Conservation (phyloP, 2,329 filamentous ascomycete genomes). For the Penicillium sp. region DNA sequence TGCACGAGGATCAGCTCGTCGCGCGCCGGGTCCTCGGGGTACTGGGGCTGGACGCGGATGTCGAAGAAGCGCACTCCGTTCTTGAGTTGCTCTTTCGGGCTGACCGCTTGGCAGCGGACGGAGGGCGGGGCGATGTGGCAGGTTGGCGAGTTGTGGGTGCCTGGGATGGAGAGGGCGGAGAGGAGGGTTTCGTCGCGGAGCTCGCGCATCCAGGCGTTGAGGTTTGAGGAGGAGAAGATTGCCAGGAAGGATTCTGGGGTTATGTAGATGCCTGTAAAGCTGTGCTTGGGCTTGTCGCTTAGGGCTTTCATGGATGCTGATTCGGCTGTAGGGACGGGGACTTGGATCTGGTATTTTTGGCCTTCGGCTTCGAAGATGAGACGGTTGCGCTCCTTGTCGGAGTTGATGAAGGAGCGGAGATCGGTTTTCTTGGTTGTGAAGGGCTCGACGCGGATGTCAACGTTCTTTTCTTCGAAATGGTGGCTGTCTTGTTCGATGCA, state of each 20-base stretch:
- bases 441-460: slow-evolving; percentile 61
- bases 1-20: slow-evolving; percentile 80
- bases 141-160: slow-evolving; percentile 92
- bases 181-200: slow-evolving; percentile 69
- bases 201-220: slow-evolving; percentile 75
- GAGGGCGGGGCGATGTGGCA: slow-evolving; percentile 80
- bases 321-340: slow-evolving; percentile 59
- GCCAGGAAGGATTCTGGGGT: slow-evolving; percentile 52
- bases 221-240: slow-evolving; percentile 67
- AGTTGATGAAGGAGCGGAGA: slow-evolving; percentile 56
- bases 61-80: slow-evolving; percentile 96
- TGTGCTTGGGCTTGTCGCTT: slow-evolving; percentile 49
- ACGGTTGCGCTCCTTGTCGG: slow-evolving; percentile 63
- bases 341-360: slow-evolving; percentile 68
- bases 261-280: slow-evolving; percentile 65
- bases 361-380: slow-evolving; percentile 66
- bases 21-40: slow-evolving; percentile 54
- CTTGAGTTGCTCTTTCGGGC: slow-evolving; percentile 70
- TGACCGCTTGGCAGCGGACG: slow-evolving; percentile 85
- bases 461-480: slow-evolving; percentile 59
- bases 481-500: slow-evolving; percentile 51
- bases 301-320: slow-evolving; percentile 60
- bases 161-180: slow-evolving; percentile 80
- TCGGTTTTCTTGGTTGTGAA: slow-evolving; percentile 65
- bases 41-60: slow-evolving; percentile 69